These are phyloP conservation scores for Fraxinus anomala DNA, from an alignment of 257 asterid species.

Conservation along the genomic window DNA sequence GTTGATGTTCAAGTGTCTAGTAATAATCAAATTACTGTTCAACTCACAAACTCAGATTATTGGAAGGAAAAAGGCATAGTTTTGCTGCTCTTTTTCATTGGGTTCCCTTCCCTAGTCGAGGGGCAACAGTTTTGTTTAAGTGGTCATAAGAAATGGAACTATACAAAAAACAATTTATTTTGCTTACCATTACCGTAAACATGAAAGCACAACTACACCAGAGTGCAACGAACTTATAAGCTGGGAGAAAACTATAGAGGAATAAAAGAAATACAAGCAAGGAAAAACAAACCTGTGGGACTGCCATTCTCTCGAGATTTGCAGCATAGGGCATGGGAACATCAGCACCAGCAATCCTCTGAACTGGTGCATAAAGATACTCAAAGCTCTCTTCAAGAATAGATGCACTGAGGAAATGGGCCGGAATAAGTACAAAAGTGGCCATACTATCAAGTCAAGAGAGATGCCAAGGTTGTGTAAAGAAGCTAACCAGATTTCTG, in stretches of 20 bases:
- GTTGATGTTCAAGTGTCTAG: too few relatives aligned
- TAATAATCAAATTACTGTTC: too few relatives aligned
- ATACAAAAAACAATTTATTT: too few relatives aligned
- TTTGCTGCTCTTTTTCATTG: too few relatives aligned
- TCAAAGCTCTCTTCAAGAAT: conserved; percentile 49
- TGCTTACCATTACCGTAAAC: neutral
- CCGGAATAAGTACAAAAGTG: neutral
- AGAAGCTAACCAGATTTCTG: conserved; percentile 45
- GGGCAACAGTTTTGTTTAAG: neutral
- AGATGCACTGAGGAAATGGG: conserved; percentile 40
- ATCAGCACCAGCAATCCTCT: conserved; percentile 54
- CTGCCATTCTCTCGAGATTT: conserved; percentile 52
- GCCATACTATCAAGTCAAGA: neutral
- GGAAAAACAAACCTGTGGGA: conserved; percentile 45
- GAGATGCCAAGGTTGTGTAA: neutral
- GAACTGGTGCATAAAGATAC: conserved; percentile 55
- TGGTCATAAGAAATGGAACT: neutral
- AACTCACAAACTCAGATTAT: too few relatives aligned
- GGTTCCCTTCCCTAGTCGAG: neutral
- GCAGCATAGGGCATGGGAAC: conserved; percentile 60
- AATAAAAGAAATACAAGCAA: neutral
- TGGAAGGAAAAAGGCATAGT: too few relatives aligned
- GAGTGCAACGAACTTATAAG: neutral
- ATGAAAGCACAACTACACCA: neutral
- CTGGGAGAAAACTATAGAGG: neutral